A percentile compares a stretch with the other conserved stretches of the same genome.
phyloP scores from a whole-genome alignment of 345 rosid species.

The Lepidium sativum region DNA sequence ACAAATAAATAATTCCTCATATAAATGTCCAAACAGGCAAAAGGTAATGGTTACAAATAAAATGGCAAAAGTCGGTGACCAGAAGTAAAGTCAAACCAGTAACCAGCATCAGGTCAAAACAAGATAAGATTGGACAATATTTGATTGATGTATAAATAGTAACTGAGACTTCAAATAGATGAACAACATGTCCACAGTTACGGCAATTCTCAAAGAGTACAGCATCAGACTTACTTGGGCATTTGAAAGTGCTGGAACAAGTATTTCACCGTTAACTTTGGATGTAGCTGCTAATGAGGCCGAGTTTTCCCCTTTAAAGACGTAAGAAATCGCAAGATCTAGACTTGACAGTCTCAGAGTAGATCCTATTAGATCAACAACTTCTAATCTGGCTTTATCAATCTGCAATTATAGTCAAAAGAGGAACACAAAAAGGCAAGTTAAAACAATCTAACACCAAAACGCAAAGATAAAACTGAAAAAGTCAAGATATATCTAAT shows the following conservation, averaged over 20 bases:
- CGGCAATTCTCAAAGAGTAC: not conserved
- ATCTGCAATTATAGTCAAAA: constrained; percentile 42
- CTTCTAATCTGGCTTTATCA: constrained; percentile 53
- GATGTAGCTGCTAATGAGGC: constrained; percentile 42
- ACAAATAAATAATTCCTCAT: not conserved
- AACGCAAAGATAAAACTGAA: no score
- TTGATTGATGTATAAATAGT: not conserved
- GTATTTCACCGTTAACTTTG: constrained; percentile 58
- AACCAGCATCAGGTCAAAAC: constrained; percentile 3
- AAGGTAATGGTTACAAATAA: not conserved
- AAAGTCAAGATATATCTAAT: not conserved
- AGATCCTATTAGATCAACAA: constrained; percentile 65
- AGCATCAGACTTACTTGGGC: constrained; percentile 49
- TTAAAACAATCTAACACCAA: not conserved
- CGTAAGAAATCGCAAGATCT: constrained; percentile 55
- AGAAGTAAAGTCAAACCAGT: not conserved
- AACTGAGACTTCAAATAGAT: constrained; percentile 3
- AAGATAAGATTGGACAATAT: not conserved
- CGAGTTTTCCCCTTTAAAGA: constrained; percentile 53
- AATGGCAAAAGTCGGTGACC: not conserved
- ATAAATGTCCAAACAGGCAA: not conserved
- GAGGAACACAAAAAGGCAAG: constrained; percentile 13
- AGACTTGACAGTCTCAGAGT: constrained; percentile 73
- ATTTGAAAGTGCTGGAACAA: constrained; percentile 68
- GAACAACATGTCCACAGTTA: not conserved